Conservation (phyloP, 1,139 yeast genomes). For the Schizosaccharomyces versatilis region DNA sequence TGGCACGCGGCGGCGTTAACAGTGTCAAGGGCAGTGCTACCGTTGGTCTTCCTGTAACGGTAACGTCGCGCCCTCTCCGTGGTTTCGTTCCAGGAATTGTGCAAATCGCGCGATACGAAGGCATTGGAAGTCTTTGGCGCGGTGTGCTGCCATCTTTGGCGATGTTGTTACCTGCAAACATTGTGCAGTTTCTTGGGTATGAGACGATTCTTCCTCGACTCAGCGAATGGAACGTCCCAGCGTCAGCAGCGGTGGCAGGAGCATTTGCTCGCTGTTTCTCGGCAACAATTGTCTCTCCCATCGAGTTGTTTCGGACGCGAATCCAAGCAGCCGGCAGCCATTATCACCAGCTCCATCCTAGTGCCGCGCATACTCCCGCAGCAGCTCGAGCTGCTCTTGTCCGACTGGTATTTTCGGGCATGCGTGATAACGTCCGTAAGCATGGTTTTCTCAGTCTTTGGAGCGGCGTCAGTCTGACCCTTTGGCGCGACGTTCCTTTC, state of each 20-base stretch:
- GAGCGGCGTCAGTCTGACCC: conserved; percentile 65
- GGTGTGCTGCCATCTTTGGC: conserved; percentile 63
- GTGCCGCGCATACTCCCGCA: not conserved
- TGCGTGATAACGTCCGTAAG: conserved; percentile 29
- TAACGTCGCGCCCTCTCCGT: conserved; percentile 13
- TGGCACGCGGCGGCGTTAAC: not conserved
- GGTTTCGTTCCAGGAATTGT: conserved; percentile 27
- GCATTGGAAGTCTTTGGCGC: conserved; percentile 60
- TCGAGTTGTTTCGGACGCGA: conserved; percentile 70
- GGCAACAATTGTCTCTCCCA: conserved; percentile 68
- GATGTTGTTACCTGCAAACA: conserved; percentile 85
- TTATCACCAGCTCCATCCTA: conserved; percentile 3
- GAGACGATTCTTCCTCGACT: conserved; percentile 38
- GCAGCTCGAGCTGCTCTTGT: conserved; percentile 2
- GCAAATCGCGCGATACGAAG: conserved; percentile 46
- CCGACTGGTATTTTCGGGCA: conserved; percentile 23
- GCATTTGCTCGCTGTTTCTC: conserved; percentile 63
- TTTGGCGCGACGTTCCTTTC: conserved; percentile 95
- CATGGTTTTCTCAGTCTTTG: conserved; percentile 50
- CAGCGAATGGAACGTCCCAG: conserved; percentile 14
- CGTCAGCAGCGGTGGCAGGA: conserved; percentile 29
- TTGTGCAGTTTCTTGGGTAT: conserved; percentile 83
- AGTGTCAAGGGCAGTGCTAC: not conserved
- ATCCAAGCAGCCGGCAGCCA: conserved; percentile 34
- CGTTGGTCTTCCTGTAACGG: too few relatives aligned